phyloP scores from a whole-genome alignment of 1,284 basidiomycete genomes.

The Macrocystidia cucumis region DNA sequence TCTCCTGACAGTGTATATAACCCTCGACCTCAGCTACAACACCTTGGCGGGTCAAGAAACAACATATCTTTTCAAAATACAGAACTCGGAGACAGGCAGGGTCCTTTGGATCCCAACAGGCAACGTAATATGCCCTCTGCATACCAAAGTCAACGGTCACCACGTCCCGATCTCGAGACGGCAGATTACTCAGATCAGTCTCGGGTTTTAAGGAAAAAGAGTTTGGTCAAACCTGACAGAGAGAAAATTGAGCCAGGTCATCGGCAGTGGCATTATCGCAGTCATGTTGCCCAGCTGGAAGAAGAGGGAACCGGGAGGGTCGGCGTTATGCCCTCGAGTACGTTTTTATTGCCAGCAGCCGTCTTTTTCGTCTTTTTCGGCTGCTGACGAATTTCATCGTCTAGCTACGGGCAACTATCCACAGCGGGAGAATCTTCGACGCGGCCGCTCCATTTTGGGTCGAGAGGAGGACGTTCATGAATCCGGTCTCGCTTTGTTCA shows the following conservation, averaged over 20 bases:
- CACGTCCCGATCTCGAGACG: constrained; percentile 41
- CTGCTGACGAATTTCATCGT: constrained; percentile 3
- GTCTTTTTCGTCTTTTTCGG: not conserved
- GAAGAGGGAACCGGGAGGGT: constrained; percentile 51
- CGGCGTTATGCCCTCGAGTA: constrained; percentile 75
- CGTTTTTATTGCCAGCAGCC: constrained; percentile 27
- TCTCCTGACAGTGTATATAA: constrained; percentile 19
- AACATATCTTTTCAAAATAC: constrained; percentile 61
- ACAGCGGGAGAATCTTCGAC: constrained; percentile 53
- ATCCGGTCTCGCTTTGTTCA: constrained; percentile 83
- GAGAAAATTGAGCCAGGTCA: constrained; percentile 96
- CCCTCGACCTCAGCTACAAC: constrained; percentile 24
- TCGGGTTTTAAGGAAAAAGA: constrained; percentile 78
- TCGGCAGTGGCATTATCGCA: constrained; percentile 93
- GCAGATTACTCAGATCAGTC: constrained; percentile 32
- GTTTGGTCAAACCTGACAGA: constrained; percentile 87
- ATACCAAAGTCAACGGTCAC: constrained; percentile 44
- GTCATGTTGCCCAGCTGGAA: constrained; percentile 79
- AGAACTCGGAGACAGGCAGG: constrained; percentile 60
- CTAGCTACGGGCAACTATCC: constrained; percentile 84
- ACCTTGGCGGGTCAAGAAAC: constrained; percentile 25
- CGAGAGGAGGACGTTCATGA: constrained; percentile 85
- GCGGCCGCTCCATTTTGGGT: constrained; percentile 83
- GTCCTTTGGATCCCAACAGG: constrained; percentile 43
- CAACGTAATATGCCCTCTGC: constrained; percentile 42